Conservation (phyloP, 2,329 filamentous ascomycete genomes). For the Beauveria caledonica region DNA sequence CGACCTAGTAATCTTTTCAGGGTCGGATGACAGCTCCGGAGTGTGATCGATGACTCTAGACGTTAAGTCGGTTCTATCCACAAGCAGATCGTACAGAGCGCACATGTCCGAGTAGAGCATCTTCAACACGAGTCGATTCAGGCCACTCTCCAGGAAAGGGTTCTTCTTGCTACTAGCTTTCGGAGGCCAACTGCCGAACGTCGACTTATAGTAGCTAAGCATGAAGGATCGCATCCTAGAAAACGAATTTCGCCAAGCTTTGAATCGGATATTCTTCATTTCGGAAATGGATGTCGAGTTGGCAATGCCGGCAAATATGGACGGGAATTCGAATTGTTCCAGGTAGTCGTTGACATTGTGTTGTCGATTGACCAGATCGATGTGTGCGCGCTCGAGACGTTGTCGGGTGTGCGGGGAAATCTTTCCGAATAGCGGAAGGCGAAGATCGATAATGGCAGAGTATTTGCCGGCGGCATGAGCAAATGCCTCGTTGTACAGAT, state of each 20-base stretch:
- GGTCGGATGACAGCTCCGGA: conserved; percentile 44
- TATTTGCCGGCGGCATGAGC: conserved; percentile 86
- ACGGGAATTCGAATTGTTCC: conserved; percentile 86
- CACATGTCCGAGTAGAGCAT: conserved; percentile 82
- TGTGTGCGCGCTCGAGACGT: conserved; percentile 70
- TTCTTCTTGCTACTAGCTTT: conserved; percentile 91
- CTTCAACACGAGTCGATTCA: conserved; percentile 76
- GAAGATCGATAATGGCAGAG: conserved; percentile 58
- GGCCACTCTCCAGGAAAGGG: conserved; percentile 71
- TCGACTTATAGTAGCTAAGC: conserved; percentile 54
- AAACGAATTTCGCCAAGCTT: conserved; percentile 72
- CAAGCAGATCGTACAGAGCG: conserved; percentile 78
- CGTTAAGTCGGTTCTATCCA: conserved; percentile 70
- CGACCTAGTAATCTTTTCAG: conserved; percentile 53
- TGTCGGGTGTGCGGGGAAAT: conserved; percentile 66
- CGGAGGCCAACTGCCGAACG: conserved; percentile 71
- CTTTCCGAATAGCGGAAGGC: conserved; percentile 59
- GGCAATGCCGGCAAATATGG: conserved; percentile 79
- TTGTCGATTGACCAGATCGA: conserved; percentile 69
- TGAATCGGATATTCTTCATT: conserved; percentile 72
- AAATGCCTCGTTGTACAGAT: conserved; percentile 86
- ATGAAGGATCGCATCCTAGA: conserved; percentile 65
- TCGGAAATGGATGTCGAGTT: conserved; percentile 73
- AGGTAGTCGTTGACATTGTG: conserved; percentile 63
- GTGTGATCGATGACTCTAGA: conserved; percentile 67